Evolutionary conservation across 2,329 filamentous ascomycete species (phyloP), one percentile per base, ranked within the genome.

Genomic region (Blumeria hordei): DNA sequence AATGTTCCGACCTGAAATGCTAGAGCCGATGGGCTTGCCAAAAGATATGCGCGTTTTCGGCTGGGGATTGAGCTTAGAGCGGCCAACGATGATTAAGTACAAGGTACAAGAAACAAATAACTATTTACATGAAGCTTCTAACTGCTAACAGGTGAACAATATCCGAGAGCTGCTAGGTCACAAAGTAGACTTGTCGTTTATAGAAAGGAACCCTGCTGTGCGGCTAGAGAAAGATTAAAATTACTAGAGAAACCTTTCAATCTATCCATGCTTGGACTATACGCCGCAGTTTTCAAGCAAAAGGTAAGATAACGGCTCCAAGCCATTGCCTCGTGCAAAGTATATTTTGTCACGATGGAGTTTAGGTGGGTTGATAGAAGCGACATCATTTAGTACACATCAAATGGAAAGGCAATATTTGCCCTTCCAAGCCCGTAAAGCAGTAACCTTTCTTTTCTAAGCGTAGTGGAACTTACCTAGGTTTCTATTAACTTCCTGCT

Each of bases 1-100:
- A 59, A 96, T 98, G 88, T 98, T 98, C 80, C 77, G 92, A 61
- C 88, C 92, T 1, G 92, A 98, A 70, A 95, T 96, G 90, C 69
- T 95, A 64, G 84, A 94, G 70, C 74, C 88, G 5, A 94, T 95
- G 88, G 90, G 90, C 36, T 69, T 96, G 64, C 88, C 88, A 28
- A 87, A 82, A 70, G 85, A 94, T 64, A 80, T 96, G 79, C 75
- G 85, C 59, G 88, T 95, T 9, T 96, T 94, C 66, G 92, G 92
- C 36, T 96, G 88, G 76, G 92, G 92, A 39, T 71, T 98, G 65
- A 86, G 80, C 68, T 70, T 98, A 66, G 92, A 98, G 74, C 73
- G 92, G 63, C 92, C 92, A 56, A 96, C 92, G 10, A 98, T 96
- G 92, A 65, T 66, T 36, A 65, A 65, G 56, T 66, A 66, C 49